Conservation (phyloP, 257 asterid genomes). For the Cordia subcordata region DNA sequence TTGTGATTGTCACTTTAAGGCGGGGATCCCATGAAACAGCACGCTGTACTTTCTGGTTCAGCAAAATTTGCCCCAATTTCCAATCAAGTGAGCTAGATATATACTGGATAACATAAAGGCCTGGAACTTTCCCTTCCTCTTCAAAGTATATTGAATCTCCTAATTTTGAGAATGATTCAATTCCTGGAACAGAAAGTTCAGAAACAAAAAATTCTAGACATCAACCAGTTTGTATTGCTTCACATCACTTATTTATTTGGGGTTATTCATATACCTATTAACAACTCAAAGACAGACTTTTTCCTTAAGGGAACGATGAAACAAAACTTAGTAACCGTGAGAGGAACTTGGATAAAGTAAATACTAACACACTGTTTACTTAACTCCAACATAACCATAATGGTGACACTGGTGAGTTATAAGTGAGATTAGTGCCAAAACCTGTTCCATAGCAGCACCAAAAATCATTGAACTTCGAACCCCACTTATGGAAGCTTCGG, state of each 20-base stretch:
- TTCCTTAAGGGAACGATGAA: too few species aligned
- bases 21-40: conserved; percentile 64
- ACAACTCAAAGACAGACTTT: too few species aligned
- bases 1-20: conserved; percentile 40
- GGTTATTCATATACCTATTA: too few species aligned
- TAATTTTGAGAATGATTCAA: conserved; percentile 84
- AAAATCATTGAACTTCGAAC: conserved; percentile 56
- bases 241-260: background rate
- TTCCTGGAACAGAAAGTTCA: conserved; percentile 30
- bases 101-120: conserved; percentile 73
- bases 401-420: background rate
- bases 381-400: background rate
- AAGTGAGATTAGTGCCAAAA: conserved; percentile 12
- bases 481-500: conserved; percentile 71
- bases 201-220: background rate
- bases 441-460: conserved; percentile 99
- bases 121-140: conserved; percentile 49
- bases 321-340: too few species aligned
- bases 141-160: conserved; percentile 95
- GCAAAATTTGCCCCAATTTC: conserved; percentile 41
- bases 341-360: too few species aligned
- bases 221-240: background rate
- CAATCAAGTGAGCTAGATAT: conserved; percentile 68
- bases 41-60: conserved; percentile 47
- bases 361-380: background rate